Percentiles rank a stretch among this genome's conserved stretches.
phyloP scores from a whole-genome alignment of 2,329 filamentous ascomycete species.

The Neurospora sp. region DNA sequence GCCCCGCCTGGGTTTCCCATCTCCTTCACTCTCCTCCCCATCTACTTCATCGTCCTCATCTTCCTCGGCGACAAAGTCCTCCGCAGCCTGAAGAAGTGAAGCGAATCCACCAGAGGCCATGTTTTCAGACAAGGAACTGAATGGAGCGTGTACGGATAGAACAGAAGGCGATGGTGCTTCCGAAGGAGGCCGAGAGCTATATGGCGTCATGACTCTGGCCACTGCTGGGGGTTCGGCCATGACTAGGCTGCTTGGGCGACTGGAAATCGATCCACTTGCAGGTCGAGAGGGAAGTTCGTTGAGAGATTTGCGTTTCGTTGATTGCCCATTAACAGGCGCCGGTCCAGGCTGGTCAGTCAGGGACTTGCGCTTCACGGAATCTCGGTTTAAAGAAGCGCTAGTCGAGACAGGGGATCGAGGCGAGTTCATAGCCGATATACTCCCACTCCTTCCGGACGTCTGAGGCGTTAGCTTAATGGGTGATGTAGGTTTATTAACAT shows the following conservation, averaged over 20 bases:
- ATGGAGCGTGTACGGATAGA: slow-evolving; percentile 22
- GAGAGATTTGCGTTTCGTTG: slow-evolving; percentile 32
- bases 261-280: slow-evolving; percentile 23
- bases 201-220: slow-evolving; percentile 25
- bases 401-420: slow-evolving; percentile 16
- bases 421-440: slow-evolving; percentile 3
- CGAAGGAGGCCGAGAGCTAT: slow-evolving; percentile 21
- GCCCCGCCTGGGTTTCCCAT: slow-evolving; percentile 17
- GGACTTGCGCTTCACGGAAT: slow-evolving; percentile 29
- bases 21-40: slow-evolving; percentile 15
- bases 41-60: slow-evolving; percentile 24
- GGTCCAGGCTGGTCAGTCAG: slow-evolving; percentile 28
- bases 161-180: slow-evolving; percentile 28
- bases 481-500: slow-evolving; percentile 35
- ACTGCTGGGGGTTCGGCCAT: slow-evolving; percentile 27
- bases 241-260: slow-evolving; percentile 26
- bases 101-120: slow-evolving; percentile 31
- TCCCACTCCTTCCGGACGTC: slow-evolving; percentile 7
- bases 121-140: slow-evolving; percentile 21
- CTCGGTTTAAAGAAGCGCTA: slow-evolving; percentile 8
- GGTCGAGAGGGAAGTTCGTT: slow-evolving; percentile 25
- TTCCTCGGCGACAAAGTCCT: slow-evolving; percentile 32
- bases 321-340: slow-evolving; percentile 13
- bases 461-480: slow-evolving; percentile 34
- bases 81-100: slow-evolving; percentile 45